Evolutionary conservation across 2,329 filamentous ascomycete genomes (phyloP).

Genomic region (Hymenoscyphus infarciens): DNA sequence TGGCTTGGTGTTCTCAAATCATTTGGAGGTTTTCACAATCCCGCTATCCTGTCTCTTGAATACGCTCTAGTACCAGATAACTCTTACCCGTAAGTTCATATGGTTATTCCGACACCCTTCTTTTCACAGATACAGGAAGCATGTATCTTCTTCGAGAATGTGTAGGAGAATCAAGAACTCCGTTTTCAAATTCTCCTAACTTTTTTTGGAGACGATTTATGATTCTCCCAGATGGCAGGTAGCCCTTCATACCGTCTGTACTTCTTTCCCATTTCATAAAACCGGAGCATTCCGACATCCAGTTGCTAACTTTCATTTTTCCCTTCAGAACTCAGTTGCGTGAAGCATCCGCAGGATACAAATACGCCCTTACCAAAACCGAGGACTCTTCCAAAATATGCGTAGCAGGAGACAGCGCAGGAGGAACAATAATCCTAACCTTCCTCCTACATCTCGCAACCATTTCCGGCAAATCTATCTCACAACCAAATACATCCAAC

Average conservation of each 20-base stretch:
- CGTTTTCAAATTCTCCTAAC: no score
- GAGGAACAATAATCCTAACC: slow-evolving; percentile 69
- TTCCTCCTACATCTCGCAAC: slow-evolving; percentile 63
- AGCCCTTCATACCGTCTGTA: no score
- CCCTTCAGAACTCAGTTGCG: slow-evolving; percentile 55
- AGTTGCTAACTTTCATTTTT: no score
- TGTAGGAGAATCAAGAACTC: no score
- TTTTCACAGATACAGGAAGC: background rate
- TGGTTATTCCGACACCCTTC: background rate
- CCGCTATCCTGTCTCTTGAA: slow-evolving; percentile 74
- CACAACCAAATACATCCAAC: background rate
- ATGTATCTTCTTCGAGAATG: no score
- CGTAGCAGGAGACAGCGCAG: slow-evolving; percentile 76
- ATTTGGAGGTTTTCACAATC: slow-evolving; percentile 67
- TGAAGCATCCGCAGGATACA: slow-evolving; percentile 67
- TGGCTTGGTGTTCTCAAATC: slow-evolving; percentile 63
- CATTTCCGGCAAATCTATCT: background rate
- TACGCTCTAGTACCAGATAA: slow-evolving; percentile 71
- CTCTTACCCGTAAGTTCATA: slow-evolving; percentile 54
- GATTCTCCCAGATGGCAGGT: no score
- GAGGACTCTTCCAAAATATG: slow-evolving; percentile 58
- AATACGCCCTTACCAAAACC: slow-evolving; percentile 58
- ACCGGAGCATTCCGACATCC: no score
- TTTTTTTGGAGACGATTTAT: no score
- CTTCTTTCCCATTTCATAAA: no score